Percentiles rank a stretch among this genome's conserved stretches.
Conservation (phyloP, 371 early-diverging fungal genomes). For the Quaeritorhiza haematococci region DNA sequence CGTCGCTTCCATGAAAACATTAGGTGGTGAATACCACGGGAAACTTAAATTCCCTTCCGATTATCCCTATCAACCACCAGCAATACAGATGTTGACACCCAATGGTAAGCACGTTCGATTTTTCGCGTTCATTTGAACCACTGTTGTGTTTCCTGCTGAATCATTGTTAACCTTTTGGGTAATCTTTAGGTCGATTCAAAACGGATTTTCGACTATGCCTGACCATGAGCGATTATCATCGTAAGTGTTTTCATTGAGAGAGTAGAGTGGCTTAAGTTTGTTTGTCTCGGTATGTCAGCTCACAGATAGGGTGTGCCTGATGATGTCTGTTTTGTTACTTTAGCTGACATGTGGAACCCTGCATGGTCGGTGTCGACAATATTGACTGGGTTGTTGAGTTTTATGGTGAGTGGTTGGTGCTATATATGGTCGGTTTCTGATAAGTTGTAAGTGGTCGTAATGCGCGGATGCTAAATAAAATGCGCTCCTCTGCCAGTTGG, state of each 20-base stretch:
- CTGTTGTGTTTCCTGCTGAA: neutral
- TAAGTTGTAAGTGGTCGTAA: no score
- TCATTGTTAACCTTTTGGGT: constrained; percentile 3
- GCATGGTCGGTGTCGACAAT: constrained; percentile 95
- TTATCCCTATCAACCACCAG: constrained; percentile 90
- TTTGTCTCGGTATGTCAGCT: no score
- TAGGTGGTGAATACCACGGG: constrained; percentile 90
- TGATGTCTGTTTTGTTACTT: neutral
- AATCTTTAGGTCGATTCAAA: constrained; percentile 71
- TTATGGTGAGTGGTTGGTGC: constrained; percentile 68
- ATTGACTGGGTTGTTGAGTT: constrained; percentile 86
- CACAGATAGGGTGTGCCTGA: no score
- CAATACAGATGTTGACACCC: constrained; percentile 93
- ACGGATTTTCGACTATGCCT: constrained; percentile 86
- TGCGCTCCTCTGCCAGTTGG: constrained; percentile 31
- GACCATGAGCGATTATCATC: constrained; percentile 90
- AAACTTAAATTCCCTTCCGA: constrained; percentile 89
- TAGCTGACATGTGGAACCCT: constrained; percentile 91
- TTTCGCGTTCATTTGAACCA: neutral
- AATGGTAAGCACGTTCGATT: constrained; percentile 42
- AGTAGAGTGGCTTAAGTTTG: no score
- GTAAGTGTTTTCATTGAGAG: constrained; percentile 20
- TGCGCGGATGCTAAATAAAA: no score
- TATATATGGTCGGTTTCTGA: neutral
- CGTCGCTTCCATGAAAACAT: neutral